Conservation (phyloP, 306 rosid genomes). For the Citrullus amarus region DNA sequence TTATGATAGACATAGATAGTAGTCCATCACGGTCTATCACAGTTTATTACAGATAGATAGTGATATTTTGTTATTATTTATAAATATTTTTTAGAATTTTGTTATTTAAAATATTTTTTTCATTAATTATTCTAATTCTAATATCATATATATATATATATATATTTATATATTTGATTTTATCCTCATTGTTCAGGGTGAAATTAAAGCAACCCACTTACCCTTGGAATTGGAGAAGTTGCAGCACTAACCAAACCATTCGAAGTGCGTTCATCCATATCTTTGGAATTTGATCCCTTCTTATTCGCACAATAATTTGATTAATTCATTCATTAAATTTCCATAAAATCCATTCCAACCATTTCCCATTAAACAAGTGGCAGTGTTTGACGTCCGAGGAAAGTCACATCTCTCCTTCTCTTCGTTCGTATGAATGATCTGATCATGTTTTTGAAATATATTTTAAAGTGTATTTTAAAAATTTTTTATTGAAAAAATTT, state of each 20-base stretch:
- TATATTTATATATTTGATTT: not conserved
- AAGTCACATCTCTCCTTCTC: not conserved
- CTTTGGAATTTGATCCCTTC: not conserved
- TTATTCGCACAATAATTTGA: not conserved
- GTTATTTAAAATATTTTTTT: too few species aligned
- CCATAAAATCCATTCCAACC: not conserved
- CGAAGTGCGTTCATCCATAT: slow-evolving; percentile 5
- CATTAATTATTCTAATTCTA: too few species aligned
- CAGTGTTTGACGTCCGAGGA: not conserved
- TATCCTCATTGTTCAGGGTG: not conserved
- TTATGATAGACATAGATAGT: too few species aligned
- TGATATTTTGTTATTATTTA: too few species aligned
- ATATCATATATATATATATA: too few species aligned
- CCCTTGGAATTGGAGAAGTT: not conserved
- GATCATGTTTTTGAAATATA: too few species aligned
- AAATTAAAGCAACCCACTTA: not conserved
- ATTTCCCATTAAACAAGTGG: not conserved
- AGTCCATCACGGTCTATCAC: too few species aligned
- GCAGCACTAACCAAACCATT: slow-evolving; percentile 6
- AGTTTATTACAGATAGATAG: too few species aligned
- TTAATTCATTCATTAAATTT: not conserved
- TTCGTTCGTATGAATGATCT: too few species aligned
- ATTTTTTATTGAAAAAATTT: too few species aligned
- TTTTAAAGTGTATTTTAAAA: too few species aligned
- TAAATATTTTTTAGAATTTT: too few species aligned